Evolutionary conservation across 2,329 filamentous ascomycete species (phyloP).

Genomic region (Alternaria sp.): DNA sequence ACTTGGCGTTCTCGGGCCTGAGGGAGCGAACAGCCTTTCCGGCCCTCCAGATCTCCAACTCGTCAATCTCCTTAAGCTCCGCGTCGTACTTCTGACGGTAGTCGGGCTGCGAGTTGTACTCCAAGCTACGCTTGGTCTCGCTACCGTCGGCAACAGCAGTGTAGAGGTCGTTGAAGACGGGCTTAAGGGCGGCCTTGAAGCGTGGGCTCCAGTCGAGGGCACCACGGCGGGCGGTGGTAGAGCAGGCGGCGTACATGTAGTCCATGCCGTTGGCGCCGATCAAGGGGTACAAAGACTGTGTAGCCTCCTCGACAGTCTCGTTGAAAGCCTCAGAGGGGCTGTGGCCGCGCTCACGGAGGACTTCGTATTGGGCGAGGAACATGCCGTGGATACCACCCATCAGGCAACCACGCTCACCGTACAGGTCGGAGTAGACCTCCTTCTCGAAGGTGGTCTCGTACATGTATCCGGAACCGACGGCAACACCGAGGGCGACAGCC

Average conservation of each 20-base stretch:
- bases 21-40: slow-evolving; percentile 87
- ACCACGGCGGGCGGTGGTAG: slow-evolving; percentile 95
- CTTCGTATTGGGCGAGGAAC: slow-evolving; percentile 99
- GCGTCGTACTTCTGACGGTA: slow-evolving; percentile 98
- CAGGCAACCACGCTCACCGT: slow-evolving; percentile 99
- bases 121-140: slow-evolving; percentile 95
- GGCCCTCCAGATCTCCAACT: slow-evolving; percentile 98
- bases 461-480: slow-evolving; percentile 96
- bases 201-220: slow-evolving; percentile 97
- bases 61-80: slow-evolving; percentile 98
- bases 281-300: slow-evolving; percentile 95
- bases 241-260: slow-evolving; percentile 99
- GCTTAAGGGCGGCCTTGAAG: slow-evolving; percentile 99
- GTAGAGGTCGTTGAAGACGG: slow-evolving; percentile 97
- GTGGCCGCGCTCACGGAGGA: slow-evolving; percentile 98
- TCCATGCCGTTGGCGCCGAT: slow-evolving; percentile 99
- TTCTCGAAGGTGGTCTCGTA: slow-evolving; percentile 99
- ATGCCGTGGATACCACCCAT: slow-evolving; percentile 99
- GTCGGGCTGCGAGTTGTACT: slow-evolving; percentile 95
- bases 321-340: slow-evolving; percentile 99
- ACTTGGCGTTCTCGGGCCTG: slow-evolving; percentile 51
- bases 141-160: slow-evolving; percentile 87
- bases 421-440: slow-evolving; percentile 99
- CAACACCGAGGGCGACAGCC: slow-evolving; percentile 94
- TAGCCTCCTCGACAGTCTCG: slow-evolving; percentile 99